Conservation (phyloP, 306 rosid genomes). For the Cucurbita ficifolia region DNA sequence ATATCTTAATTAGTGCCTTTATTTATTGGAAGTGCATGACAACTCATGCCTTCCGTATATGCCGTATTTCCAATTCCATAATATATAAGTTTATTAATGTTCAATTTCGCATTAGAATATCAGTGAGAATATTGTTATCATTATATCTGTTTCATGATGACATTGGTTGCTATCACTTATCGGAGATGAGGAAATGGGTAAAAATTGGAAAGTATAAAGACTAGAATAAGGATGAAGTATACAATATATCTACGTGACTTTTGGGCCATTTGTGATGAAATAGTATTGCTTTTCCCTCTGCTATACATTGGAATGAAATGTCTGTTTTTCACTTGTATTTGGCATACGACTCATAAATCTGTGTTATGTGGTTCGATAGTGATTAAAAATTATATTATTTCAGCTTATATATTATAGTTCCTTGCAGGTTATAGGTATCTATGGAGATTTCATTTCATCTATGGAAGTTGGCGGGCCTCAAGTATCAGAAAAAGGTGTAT, state of each 20-base stretch:
- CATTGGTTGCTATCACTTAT: background rate
- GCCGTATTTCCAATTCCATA: background rate
- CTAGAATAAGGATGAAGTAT: background rate
- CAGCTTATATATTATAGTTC: constrained; percentile 10
- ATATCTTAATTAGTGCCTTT: background rate
- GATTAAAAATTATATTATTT: background rate
- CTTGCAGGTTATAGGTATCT: constrained; percentile 60
- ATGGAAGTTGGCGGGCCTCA: constrained; percentile 42
- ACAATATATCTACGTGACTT: background rate
- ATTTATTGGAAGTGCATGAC: background rate
- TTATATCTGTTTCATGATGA: background rate
- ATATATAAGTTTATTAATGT: background rate
- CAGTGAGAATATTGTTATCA: background rate
- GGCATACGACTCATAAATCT: background rate
- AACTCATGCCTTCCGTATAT: background rate
- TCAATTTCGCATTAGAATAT: background rate
- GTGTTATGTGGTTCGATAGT: background rate
- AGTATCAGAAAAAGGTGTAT: constrained; percentile 80
- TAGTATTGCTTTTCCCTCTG: background rate
- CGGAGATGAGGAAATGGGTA: background rate
- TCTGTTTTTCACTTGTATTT: background rate
- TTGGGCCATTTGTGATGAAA: background rate
- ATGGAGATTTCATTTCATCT: constrained; percentile 47
- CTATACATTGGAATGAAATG: background rate
- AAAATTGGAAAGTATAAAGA: background rate